Evolutionary conservation across 1,284 basidiomycete species (phyloP).

Genomic region (Marasmius sp.): DNA sequence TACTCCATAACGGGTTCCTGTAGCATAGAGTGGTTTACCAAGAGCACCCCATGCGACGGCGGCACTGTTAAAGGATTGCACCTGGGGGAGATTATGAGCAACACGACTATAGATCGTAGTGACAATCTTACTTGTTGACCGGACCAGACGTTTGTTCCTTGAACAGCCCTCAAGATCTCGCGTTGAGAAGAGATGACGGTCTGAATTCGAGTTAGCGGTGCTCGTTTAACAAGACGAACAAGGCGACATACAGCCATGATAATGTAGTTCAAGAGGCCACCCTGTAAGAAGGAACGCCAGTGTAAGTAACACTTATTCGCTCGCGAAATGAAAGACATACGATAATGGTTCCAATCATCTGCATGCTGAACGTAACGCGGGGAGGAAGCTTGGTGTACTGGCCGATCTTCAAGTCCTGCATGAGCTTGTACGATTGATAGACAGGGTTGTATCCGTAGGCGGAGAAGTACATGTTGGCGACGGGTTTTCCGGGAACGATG

Average conservation of each 20-base stretch:
- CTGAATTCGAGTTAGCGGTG: slow-evolving; percentile 10
- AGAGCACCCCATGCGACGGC: slow-evolving; percentile 50
- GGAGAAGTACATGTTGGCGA: slow-evolving; percentile 43
- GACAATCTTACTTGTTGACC: slow-evolving; percentile 23
- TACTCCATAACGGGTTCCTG: slow-evolving; percentile 33
- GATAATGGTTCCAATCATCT: slow-evolving; percentile 40
- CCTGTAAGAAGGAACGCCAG: neutral
- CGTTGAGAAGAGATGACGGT: slow-evolving; percentile 30
- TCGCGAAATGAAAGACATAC: slow-evolving; percentile 14
- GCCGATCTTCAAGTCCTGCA: slow-evolving; percentile 44
- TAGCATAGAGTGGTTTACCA: slow-evolving; percentile 40
- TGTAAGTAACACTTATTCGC: neutral
- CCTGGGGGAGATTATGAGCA: slow-evolving; percentile 8
- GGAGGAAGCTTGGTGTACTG: slow-evolving; percentile 56
- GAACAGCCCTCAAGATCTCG: slow-evolving; percentile 34
- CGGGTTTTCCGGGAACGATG: slow-evolving; percentile 39
- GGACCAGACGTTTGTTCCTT: slow-evolving; percentile 45
- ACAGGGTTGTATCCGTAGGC: slow-evolving; percentile 23
- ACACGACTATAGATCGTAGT: neutral
- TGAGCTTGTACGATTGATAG: slow-evolving; percentile 26
- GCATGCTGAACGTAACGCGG: slow-evolving; percentile 41
- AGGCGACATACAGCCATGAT: slow-evolving; percentile 34
- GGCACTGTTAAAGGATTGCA: slow-evolving; percentile 35
- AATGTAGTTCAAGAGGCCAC: slow-evolving; percentile 24
- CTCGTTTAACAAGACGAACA: neutral